These are phyloP conservation scores for Bauhinia variegata DNA, from an alignment of 306 rosid genomes.

Conservation along the genomic window DNA sequence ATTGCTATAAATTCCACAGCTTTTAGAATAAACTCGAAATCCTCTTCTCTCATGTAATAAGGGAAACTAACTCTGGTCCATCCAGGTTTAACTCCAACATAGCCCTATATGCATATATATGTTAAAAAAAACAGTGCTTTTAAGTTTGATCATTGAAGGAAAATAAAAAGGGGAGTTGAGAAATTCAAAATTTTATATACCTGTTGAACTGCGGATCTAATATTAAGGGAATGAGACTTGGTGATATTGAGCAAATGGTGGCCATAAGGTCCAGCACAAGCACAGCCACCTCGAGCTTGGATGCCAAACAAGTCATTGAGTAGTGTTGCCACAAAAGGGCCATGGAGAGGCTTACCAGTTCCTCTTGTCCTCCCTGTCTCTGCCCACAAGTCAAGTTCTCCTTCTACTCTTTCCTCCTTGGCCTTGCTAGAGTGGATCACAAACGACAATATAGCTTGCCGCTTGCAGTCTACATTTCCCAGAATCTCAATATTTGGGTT, in stretches of 20 bases:
- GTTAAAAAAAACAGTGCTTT: too few species aligned
- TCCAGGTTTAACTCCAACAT: slow-evolving; percentile 79
- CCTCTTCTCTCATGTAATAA: slow-evolving; percentile 71
- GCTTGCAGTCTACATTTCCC: slow-evolving; percentile 57
- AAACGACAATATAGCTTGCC: slow-evolving; percentile 81
- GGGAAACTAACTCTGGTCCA: slow-evolving; percentile 92
- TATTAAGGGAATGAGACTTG: slow-evolving; percentile 49
- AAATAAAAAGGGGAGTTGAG: background rate
- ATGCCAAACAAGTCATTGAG: slow-evolving; percentile 86
- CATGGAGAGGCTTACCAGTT: slow-evolving; percentile 76
- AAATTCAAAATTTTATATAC: slow-evolving; percentile 30
- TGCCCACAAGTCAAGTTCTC: slow-evolving; percentile 56
- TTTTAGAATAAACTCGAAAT: slow-evolving; percentile 69
- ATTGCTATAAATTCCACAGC: slow-evolving; percentile 77
- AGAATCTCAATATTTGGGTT: slow-evolving; percentile 62
- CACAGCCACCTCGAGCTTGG: slow-evolving; percentile 89
- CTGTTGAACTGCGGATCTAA: slow-evolving; percentile 67
- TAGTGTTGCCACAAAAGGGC: slow-evolving; percentile 71
- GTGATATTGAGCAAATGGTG: slow-evolving; percentile 67
- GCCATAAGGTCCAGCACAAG: slow-evolving; percentile 93
- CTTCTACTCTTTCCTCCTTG: slow-evolving; percentile 17
- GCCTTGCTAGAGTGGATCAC: slow-evolving; percentile 52
- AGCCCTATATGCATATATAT: slow-evolving; percentile 62
- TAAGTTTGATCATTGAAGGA: background rate
- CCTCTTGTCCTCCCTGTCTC: slow-evolving; percentile 62